A percentile compares a stretch with the other conserved stretches of the same genome.
These are phyloP conservation scores for Xylariomycetidae sp. DNA, from an alignment of 2,329 filamentous ascomycete species.

Conservation along the genomic window DNA sequence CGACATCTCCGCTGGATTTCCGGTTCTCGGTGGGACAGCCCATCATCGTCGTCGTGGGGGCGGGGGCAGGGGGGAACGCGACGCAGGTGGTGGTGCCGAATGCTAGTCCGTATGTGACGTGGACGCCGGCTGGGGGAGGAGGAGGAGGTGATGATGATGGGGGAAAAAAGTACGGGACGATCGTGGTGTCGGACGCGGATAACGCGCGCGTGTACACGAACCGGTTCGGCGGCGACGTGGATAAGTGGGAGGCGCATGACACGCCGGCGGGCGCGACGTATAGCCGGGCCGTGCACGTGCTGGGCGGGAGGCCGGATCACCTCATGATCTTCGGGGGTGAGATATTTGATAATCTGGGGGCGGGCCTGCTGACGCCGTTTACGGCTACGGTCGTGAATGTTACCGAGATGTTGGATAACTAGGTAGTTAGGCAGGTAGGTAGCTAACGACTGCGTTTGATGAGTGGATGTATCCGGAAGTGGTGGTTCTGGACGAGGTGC, in stretches of 20 bases:
- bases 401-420: conserved; percentile 6
- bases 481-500: no score
- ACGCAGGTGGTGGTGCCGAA: conserved; percentile 28
- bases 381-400: conserved; percentile 10
- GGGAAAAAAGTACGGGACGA: conserved; percentile 40
- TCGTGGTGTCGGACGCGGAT: conserved; percentile 36
- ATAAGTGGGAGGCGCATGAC: conserved; percentile 31
- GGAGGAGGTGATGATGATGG: no score
- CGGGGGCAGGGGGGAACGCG: no score
- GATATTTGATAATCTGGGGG: conserved; percentile 7
- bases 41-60: conserved; percentile 28
- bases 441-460: no score
- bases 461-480: no score
- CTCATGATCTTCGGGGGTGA: conserved; percentile 31
- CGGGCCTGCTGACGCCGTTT: conserved; percentile 8
- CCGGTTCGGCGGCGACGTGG: conserved; percentile 32
- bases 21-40: conserved; percentile 25
- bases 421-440: no score
- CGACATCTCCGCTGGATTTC: conserved; percentile 34
- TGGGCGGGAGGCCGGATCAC: conserved; percentile 16
- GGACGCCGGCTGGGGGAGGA: conserved; percentile 39
- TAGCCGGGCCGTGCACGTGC: conserved; percentile 22
- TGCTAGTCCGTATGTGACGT: conserved; percentile 39
- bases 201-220: conserved; percentile 38
- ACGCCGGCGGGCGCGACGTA: conserved; percentile 21